Evolutionary conservation across 148 eudicot species (phyloP).

Genomic region (Chenopodium formosanum): DNA sequence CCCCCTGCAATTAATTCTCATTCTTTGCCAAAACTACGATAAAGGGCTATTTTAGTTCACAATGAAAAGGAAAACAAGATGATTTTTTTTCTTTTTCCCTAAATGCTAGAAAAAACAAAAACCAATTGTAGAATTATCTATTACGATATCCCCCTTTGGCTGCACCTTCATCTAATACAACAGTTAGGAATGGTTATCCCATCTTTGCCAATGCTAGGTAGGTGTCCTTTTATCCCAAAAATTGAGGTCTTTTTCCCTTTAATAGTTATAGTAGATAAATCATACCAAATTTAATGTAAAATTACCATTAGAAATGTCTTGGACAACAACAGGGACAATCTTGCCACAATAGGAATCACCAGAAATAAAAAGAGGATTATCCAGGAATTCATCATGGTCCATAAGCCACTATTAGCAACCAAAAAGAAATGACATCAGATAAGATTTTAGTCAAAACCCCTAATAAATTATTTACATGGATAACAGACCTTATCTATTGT

Average conservation of each 20-base stretch:
- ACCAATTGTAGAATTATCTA: too few species aligned
- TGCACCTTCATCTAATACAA: background rate
- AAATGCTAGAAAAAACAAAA: too few species aligned
- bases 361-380: conserved; percentile 30
- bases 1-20: too few species aligned
- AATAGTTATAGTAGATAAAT: background rate
- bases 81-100: too few species aligned
- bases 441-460: background rate
- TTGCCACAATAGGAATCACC: conserved; percentile 34
- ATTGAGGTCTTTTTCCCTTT: background rate
- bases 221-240: background rate
- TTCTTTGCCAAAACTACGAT: too few species aligned
- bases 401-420: conserved; percentile 31
- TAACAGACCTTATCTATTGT: background rate
- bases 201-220: background rate
- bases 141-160: background rate
- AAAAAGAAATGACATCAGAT: background rate
- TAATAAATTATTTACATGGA: too few species aligned
- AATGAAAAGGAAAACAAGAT: too few species aligned
- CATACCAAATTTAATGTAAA: background rate
- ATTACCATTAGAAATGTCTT: conserved; percentile 27
- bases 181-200: background rate
- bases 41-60: too few species aligned
- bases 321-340: conserved; percentile 29
- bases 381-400: conserved; percentile 22